Evolutionary conservation across 1,284 basidiomycete species (phyloP), one percentile per base, ranked within the genome.

Genomic region (Polyporus tsugae): DNA sequence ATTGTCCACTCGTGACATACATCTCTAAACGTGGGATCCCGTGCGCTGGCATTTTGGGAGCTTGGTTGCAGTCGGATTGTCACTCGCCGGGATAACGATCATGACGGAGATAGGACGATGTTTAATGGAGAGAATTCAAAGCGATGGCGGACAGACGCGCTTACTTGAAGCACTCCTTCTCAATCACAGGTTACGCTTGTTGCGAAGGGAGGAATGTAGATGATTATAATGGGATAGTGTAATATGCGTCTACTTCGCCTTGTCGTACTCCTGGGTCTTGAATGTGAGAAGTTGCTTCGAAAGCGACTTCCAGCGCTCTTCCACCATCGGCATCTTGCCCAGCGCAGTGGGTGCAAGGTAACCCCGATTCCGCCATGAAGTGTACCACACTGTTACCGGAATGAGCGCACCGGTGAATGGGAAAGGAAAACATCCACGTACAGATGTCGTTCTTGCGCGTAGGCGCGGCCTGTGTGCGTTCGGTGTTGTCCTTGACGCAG

Each of bases 361-460:
- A 1, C 93, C 93, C 66, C 92, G 85, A 76, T 94, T 93, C 73
- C 80, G 82, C 83, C 88, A 85, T 62, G 87, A 84, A n/a, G 90
- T 88, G 75, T 94, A 94, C 91, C 93, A 94, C 33, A 88, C 92
- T 94, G 72, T 17, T 44, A 44, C n/a, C 15, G 41, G 60, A 46
- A 57, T 68, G 4, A 71, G 42, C 7, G 58, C 17, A 36, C 29
- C 9, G 35, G 42, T 17, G 57, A 35, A 33, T 60, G 19, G 6
- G 2, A 39, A 60, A 22, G 36, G 25, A 73, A n/a, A 60, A 49
- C 6, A 11, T 35, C 1, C 4, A 82, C 93, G 78, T 78, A 96
- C 95, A 79, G 67, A 97, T 96, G 78, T 97, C 95, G 67, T 89
- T 87, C 73, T 93, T 89, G 72, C 91, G 89, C n/a, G 92, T 94